Evolutionary conservation across 352 stramenopile species (phyloP), one percentile per base, ranked within the genome.

Genomic region (Pythium dissimile): DNA sequence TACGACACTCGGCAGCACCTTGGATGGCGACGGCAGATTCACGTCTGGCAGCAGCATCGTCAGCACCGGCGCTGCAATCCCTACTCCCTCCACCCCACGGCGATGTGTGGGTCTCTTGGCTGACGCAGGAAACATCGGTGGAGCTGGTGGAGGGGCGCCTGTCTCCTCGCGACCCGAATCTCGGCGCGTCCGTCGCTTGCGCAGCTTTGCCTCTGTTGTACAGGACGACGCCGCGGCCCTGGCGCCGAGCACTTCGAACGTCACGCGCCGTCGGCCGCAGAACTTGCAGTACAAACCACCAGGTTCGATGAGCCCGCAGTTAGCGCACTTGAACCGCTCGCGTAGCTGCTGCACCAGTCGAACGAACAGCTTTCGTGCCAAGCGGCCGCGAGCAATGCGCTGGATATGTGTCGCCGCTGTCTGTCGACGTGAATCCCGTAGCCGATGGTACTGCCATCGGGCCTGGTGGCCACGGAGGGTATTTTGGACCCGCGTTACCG

Each of bases 261-360:
- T 69, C 28, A 62, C 68, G 10, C 77, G 71, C 5, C 71, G 60
- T 1, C 76, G 68, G n/a, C 79, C 79, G 43, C 79, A 89, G 18
- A 75, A 70, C 49, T 89, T 89, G 64, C 79, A 89, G 62, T 89
- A 89, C 2, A 64, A 46, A 4, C 72, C 79, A 30, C 76, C 64
- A 7, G 79, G 76, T 35, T 89, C 79, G 23, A 87, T 60, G 24
- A 73, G 64, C 0, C 79, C 75, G 43, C 79, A 89, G 53, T 89
- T 89, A 3, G 41, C 27, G 32, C 79, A 89, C 11, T 61, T 47
- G 13, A 89, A 89, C 16, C 76, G 66, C 23, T 87, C 68, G 20
- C 73, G 64, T 11, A 83, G 42, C 45, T 72, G 66, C 18, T 57
- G 50, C 2, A 76, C 31, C 6, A 72, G 26, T 26, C 58, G 55